Evolutionary conservation across 83 land plant species (phyloP).

Genomic region (Larix sibirica): DNA sequence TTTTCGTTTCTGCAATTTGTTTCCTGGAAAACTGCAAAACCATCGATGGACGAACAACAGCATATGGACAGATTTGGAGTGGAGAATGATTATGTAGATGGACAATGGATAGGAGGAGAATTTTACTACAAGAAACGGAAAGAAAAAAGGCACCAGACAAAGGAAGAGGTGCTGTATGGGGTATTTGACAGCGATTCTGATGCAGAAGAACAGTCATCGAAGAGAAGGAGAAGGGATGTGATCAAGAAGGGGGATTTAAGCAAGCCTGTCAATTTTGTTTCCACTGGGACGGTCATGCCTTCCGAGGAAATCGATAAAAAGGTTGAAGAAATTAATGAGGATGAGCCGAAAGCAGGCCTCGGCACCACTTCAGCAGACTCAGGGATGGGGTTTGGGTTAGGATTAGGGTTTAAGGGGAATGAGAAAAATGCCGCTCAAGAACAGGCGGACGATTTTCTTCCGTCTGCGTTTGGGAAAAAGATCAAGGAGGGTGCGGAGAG

Average conservation of each 20-base stretch:
- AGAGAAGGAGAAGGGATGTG: conserved; percentile 38
- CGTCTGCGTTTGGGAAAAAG: conserved; percentile 78
- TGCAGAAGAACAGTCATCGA: conserved; percentile 27
- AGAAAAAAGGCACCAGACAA: conserved; percentile 69
- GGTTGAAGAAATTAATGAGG: conserved; percentile 24
- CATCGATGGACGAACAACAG: conserved; percentile 81
- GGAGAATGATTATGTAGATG: conserved; percentile 86
- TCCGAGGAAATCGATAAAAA: conserved; percentile 62
- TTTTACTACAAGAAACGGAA: conserved; percentile 73
- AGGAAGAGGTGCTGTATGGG: conserved; percentile 88
- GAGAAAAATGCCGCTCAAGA: conserved; percentile 26
- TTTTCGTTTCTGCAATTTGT: too few species aligned
- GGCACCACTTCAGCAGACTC: neutral
- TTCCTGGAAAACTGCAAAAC: too few species aligned
- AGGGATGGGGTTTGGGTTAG: neutral
- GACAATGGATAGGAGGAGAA: conserved; percentile 87
- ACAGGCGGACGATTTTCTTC: conserved; percentile 53
- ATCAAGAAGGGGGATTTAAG: conserved; percentile 54
- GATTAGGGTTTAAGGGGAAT: conserved; percentile 13
- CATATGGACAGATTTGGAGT: conserved; percentile 81
- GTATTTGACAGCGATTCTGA: conserved; percentile 69
- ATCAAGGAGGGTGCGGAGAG: conserved; percentile 81
- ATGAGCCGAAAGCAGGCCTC: conserved; percentile 13
- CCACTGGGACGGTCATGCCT: conserved; percentile 83
- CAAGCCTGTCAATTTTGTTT: conserved; percentile 87